Conservation (phyloP, 2,329 filamentous ascomycete genomes). For the Delphinella strobiligena region DNA sequence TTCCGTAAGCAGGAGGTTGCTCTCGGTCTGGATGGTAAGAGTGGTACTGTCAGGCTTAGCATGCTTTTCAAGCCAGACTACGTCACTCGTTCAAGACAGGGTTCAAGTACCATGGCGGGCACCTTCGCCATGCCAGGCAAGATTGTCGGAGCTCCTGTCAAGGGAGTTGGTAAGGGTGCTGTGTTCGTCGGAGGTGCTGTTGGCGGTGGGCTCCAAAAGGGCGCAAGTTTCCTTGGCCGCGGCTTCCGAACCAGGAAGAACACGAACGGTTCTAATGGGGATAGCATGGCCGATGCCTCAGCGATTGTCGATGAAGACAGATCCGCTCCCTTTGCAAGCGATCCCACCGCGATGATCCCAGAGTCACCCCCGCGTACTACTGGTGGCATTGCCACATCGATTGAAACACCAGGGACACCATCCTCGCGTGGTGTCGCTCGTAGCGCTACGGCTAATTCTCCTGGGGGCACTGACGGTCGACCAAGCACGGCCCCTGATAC, state of each 20-base stretch:
- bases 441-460: slow-evolving; percentile 10
- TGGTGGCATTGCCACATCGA: neutral
- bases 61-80: slow-evolving; percentile 91
- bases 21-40: slow-evolving; percentile 75
- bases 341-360: neutral
- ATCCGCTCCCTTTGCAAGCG: neutral
- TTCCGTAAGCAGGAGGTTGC: slow-evolving; percentile 68
- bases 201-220: slow-evolving; percentile 73
- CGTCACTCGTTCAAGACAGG: slow-evolving; percentile 73
- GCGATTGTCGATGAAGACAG: neutral
- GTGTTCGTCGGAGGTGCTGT: slow-evolving; percentile 52
- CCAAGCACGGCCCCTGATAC: slow-evolving; percentile 43
- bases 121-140: slow-evolving; percentile 80
- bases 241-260: slow-evolving; percentile 63
- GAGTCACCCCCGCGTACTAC: neutral
- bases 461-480: slow-evolving; percentile 17
- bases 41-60: slow-evolving; percentile 67
- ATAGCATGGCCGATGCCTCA: slow-evolving; percentile 1
- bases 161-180: slow-evolving; percentile 70
- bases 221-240: slow-evolving; percentile 79
- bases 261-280: neutral
- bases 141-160: slow-evolving; percentile 91
- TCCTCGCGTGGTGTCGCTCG: slow-evolving; percentile 35
- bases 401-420: slow-evolving; percentile 23
- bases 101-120: slow-evolving; percentile 83